Base-by-base conservation (phyloP, 108 stramenopile species). In the Mediolabrus comicus region DNA sequence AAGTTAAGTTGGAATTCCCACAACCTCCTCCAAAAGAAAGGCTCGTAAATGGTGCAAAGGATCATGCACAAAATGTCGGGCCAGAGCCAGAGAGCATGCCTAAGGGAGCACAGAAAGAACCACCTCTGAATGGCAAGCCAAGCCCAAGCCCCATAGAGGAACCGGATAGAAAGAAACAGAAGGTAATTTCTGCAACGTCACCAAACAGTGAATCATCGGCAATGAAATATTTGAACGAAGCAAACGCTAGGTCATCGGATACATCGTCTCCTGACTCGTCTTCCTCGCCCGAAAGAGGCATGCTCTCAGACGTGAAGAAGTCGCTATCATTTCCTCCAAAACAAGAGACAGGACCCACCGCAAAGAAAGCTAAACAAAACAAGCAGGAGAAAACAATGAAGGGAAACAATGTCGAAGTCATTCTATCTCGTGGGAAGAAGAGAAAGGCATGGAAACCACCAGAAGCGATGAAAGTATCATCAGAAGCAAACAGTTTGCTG, bases 1-100 rank as follows among this genome's bases (percentile, higher is more conserved):
- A 91, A 76, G 90, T 91, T 17, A 86, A 87, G 46, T 64, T 91
- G 41, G 90, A 88, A 59, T 88, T 89, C 65, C 88, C 88, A 4
- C 61, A 76, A 12, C 87, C 88, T 33, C 85, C 87, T 7, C 58
- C 79, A 0, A 55, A 60, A 26, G 67, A 60, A 19, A 59, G 58
- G 4, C 68, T 84, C 1, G 71, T 71, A n/a, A 68, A 71, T 22
- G 84, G 86, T 60, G 83, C 84, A 2, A 78, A 63, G 24, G 61
- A 84, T 14, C 53, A 74, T 62, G 74, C 11, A 35, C n/a, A 68
- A 35, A 63, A 56, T 7, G n/a, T n/a, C n/a, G n/a, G n/a, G n/a
- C n/a, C n/a, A 25, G 71, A 51, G 79, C 71, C n/a, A 27, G 81
- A 16, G 75, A 82, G 19, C 68, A 77, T 34, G 64, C 77, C 12